phyloP scores from a whole-genome alignment of 2,329 filamentous ascomycete species.

The Fusarium metavorans region DNA sequence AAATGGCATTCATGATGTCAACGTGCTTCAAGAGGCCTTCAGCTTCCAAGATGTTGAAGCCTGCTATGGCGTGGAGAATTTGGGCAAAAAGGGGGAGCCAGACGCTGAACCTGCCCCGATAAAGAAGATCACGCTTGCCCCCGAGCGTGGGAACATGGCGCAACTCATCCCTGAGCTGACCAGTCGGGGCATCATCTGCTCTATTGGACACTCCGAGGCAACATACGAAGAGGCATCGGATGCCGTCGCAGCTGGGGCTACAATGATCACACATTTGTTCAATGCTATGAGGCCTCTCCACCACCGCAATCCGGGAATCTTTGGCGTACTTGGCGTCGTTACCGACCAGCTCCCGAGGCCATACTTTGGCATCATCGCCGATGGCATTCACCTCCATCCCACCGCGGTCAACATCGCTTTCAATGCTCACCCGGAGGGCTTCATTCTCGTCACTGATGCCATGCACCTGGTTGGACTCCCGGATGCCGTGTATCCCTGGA shows the following conservation, averaged over 20 bases:
- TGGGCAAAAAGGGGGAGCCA: slow-evolving; percentile 12
- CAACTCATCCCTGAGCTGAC: slow-evolving; percentile 75
- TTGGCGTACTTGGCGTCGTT: slow-evolving; percentile 80
- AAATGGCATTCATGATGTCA: slow-evolving; percentile 87
- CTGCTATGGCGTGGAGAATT: slow-evolving; percentile 79
- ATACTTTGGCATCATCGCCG: slow-evolving; percentile 89
- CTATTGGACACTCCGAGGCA: slow-evolving; percentile 88
- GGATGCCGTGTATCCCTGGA: slow-evolving; percentile 89
- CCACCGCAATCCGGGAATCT: slow-evolving; percentile 91
- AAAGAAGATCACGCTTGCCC: slow-evolving; percentile 87
- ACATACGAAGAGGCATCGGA: slow-evolving; percentile 83
- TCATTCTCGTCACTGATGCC: slow-evolving; percentile 91
- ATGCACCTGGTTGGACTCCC: slow-evolving; percentile 89
- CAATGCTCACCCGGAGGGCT: slow-evolving; percentile 84
- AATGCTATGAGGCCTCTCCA: slow-evolving; percentile 93
- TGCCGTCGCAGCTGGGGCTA: slow-evolving; percentile 78
- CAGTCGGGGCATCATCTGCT: slow-evolving; percentile 76
- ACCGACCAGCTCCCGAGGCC: slow-evolving; percentile 70
- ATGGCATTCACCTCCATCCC: slow-evolving; percentile 90
- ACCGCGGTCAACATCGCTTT: slow-evolving; percentile 91
- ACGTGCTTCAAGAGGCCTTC: slow-evolving; percentile 75
- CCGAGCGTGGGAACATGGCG: slow-evolving; percentile 80
- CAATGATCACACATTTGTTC: slow-evolving; percentile 94
- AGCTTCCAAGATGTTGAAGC: slow-evolving; percentile 74
- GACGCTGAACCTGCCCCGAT: slow-evolving; percentile 55